Evolutionary conservation across 805 yeast genomes (phyloP), one percentile per base, ranked within the genome.

Genomic region (Schizosaccharomyces octosporus): DNA sequence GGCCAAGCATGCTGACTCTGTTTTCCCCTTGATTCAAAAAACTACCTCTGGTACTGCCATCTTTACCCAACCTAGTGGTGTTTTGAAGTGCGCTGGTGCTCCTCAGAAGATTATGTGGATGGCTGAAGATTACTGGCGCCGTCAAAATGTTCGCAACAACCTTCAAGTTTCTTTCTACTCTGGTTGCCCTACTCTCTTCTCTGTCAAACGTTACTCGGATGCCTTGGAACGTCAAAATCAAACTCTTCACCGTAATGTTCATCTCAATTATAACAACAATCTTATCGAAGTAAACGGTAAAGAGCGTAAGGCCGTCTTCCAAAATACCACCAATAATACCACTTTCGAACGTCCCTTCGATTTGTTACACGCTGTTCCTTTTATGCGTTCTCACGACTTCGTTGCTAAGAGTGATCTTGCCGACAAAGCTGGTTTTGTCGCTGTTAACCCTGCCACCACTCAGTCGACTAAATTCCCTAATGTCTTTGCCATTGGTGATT

Each of bases 31-130:
- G n/a, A 59, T 59, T 9, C 19, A 59, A 24, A 43, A 41, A 41
- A 24, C 43, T 24, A 42, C 24, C 4, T 19, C 51, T 24, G 61
- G 61, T 7, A 42, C 24, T n/a, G 61, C 61, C 5, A 45, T 59
- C n/a, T 59, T 59, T 41, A 59, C 61, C 15, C 61, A 59, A 43
- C 61, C 61, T 24, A 24, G 51, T 24, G 61, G 61, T 42, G 39
- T 27, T 32, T 19, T 59, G 24, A 59, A 59, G 21, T 59, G 61
- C 21, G 61, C 61, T 29, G 61, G 61, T 27, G 61, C 61, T 15
- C 61, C 61, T n/a, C 61, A 59, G 27, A 59, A 59, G 54, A 43
- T 59, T 7, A 59, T 59, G 61, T 59, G 61, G 61, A 59, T 59
- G 61, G 61, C 61, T 24, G 61, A 59, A n/a, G 61, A 59, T 45